A percentile compares a stretch with the other conserved stretches of the same genome.
phyloP scores from a whole-genome alignment of 495 filamentous ascomycete genomes.

The Penicillium maclennaniae region DNA sequence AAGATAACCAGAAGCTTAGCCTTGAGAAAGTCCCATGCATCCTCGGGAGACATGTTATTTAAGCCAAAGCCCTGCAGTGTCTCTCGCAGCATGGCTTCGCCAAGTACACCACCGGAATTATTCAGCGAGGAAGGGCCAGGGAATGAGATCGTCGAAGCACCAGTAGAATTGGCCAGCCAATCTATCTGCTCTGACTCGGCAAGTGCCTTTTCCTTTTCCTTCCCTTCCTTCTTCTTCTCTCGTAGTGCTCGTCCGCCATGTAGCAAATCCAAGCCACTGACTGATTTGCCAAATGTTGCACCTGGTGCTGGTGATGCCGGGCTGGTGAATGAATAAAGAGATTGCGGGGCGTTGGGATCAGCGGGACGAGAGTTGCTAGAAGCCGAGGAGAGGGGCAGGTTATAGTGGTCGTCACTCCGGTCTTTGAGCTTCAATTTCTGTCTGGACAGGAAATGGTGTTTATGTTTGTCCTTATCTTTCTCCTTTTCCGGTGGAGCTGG shows the following conservation, averaged over 20 bases:
- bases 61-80: conserved; percentile 61
- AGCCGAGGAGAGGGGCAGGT: conserved; percentile 79
- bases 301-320: conserved; percentile 66
- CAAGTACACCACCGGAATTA: conserved; percentile 29
- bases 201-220: conserved; percentile 70
- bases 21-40: conserved; percentile 94
- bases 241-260: conserved; percentile 82
- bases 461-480: conserved; percentile 59
- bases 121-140: conserved; percentile 38
- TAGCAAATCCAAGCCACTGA: conserved; percentile 77
- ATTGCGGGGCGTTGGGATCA: conserved; percentile 79
- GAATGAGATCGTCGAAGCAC: conserved; percentile 23
- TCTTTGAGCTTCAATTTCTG: conserved; percentile 89
- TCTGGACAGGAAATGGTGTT: conserved; percentile 81
- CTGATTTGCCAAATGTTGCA: conserved; percentile 70
- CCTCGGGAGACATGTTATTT: conserved; percentile 79
- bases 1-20: conserved; percentile 87
- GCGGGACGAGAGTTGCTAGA: conserved; percentile 83
- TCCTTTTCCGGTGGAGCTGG: conserved; percentile 31
- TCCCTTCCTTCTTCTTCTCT: conserved; percentile 87
- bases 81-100: conserved; percentile 43
- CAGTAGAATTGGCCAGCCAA: conserved; percentile 35
- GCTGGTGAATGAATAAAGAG: conserved; percentile 72
- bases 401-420: conserved; percentile 63
- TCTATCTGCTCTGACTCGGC: conserved; percentile 44